Base-by-base conservation (phyloP, 2,329 filamentous ascomycete species). In the Balansia obtecta region DNA sequence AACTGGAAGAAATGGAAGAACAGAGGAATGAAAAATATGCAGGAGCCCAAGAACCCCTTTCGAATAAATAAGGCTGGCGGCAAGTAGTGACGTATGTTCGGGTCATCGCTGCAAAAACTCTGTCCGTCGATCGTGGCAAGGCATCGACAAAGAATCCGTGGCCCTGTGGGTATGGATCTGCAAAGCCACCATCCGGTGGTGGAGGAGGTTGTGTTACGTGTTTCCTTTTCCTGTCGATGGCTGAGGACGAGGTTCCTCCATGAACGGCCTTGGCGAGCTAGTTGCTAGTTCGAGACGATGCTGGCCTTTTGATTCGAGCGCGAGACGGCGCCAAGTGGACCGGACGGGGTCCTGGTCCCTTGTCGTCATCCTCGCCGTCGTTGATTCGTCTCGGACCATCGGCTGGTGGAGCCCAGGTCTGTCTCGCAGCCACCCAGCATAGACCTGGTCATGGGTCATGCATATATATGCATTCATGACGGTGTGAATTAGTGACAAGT, bases 101-200 rank as follows among this genome's bases (percentile, higher is more conserved):
- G 42, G 20, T 22, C 42, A 37, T 45, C 42, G 48, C n/a, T 41
- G n/a, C 41, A 15, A 39, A 32, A 16, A n/a, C 27, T 22, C 4
- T 27, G 8, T 33, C n/a, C 4, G 16, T 32, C 42, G 18, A 16
- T 5, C 6, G 13, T 45, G 32, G 18, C 12, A 10, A 39, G 30
- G 15, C 27, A 50, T 45, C 32, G 27, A 46, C 43, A 43, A 42
- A 40, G 37, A 5, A 32, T 27, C 12, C n/a, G 38, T 13, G 5
- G 48, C 5, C 41, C 12, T 20, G 18, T 18, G 3, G 27, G 10
- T 18, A 45, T 50, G 48, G 48, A 50, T 40, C 48, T 40, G 38
- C 43, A 50, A 50, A 41, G 48, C 48, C 48, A 50, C 48, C 18
- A 16, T 32, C n/a, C 30, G 20, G 10, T 27, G 10, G 18, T 10